phyloP scores from a whole-genome alignment of 805 yeast species.

The Candida boleticola region DNA sequence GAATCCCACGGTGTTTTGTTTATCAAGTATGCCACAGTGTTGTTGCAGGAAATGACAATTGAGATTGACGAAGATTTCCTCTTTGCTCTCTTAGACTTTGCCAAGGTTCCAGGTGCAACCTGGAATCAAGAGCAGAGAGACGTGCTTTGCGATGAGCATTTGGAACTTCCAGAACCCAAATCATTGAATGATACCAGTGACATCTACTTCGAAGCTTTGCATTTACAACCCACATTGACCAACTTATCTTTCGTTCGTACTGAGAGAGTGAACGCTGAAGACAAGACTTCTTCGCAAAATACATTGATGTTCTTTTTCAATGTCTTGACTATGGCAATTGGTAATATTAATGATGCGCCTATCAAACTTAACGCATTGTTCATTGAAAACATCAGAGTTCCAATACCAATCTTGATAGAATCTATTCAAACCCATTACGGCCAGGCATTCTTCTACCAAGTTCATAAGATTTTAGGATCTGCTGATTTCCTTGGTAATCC shows the following conservation, averaged over 20 bases:
- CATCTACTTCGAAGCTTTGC: slow-evolving; percentile 87
- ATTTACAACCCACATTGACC: slow-evolving; percentile 86
- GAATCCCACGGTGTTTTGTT: slow-evolving; percentile 86
- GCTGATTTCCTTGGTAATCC: slow-evolving; percentile 98
- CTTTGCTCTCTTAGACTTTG: slow-evolving; percentile 75
- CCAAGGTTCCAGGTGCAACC: slow-evolving; percentile 78
- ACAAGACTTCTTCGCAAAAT: slow-evolving; percentile 56
- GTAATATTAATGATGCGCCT: slow-evolving; percentile 96
- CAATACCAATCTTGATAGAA: slow-evolving; percentile 67
- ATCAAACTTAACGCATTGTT: slow-evolving; percentile 82
- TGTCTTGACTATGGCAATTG: slow-evolving; percentile 92
- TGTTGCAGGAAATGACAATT: slow-evolving; percentile 86
- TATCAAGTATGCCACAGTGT: slow-evolving; percentile 85
- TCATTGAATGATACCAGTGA: slow-evolving; percentile 59
- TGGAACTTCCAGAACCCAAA: slow-evolving; percentile 72
- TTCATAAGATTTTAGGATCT: slow-evolving; percentile 90
- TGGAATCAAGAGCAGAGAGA: slow-evolving; percentile 53
- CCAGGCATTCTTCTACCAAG: slow-evolving; percentile 87
- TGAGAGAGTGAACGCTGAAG: slow-evolving; percentile 69
- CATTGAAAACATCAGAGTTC: slow-evolving; percentile 86
- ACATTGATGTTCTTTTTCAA: slow-evolving; percentile 76
- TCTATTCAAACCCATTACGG: slow-evolving; percentile 82
- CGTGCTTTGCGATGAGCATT: slow-evolving; percentile 57
- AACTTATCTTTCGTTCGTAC: slow-evolving; percentile 90
- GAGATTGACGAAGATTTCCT: slow-evolving; percentile 94